Base-by-base conservation (phyloP, 768 basidiomycete species). In the Candolleomyces efflorescens region DNA sequence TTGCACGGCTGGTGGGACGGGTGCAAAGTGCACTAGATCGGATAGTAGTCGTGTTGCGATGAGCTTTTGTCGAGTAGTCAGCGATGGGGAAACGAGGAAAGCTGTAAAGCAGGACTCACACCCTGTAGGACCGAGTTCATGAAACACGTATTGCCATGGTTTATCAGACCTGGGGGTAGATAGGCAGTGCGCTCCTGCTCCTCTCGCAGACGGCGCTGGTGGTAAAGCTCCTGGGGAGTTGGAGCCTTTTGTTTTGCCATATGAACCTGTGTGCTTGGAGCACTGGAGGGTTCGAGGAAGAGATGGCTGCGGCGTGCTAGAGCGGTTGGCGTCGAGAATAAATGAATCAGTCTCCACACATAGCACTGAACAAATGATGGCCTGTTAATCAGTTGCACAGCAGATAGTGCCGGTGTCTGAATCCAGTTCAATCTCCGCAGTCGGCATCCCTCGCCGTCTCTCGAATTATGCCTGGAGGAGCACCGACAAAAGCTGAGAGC, bases 91-190 rank as follows among this genome's bases (percentile, higher is more conserved):
- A 56, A 13, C 32, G 27, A 52, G 9, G 44, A 38, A 5, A 27
- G 13, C 18, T 46, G 13, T 36, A 38, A 26, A 7, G 45, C 4
- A 63, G 64, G 17, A 85, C 86, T 63, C 73, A 88, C 90, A 39
- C 89, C 90, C 69, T 98, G 94, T 26, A 98, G 75, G 27, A 94
- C 92, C 32, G 92, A 94, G 72, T 96, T 98, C 88, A 95, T 92
- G 73, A 94, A 98, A 72, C 94, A 98, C 0, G 94, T 96, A 69
- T 92, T 92, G 44, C 89, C 87, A 73, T 91, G 88, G 68, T 92
- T 92, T 46, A 84, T 66, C 22, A 92, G 76, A 5, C 90, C 90
- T 3, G 90, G 88, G 0, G 90, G 90, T 10, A 90, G 74, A 43
- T 80, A 75, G 0, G 85, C 85, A 5, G 72, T 69, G 65, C 70